These are phyloP conservation scores for Didymella pomorum DNA, from an alignment of 2,329 filamentous ascomycete genomes.

Conservation along the genomic window DNA sequence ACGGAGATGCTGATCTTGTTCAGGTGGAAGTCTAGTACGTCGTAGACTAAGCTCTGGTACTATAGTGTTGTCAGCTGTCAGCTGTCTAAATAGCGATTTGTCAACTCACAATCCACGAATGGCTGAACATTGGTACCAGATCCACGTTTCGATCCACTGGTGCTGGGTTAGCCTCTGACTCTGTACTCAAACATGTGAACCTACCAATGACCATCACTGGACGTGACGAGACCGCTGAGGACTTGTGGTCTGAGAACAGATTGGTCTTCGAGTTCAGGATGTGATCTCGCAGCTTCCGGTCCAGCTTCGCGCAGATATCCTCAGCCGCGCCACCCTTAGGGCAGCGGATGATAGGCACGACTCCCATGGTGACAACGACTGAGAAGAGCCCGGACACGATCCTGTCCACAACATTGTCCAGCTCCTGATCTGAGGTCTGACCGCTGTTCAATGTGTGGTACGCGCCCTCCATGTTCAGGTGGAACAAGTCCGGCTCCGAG, in stretches of 20 bases:
- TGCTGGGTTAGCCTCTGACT: constrained; percentile 43
- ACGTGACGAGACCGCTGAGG: constrained; percentile 68
- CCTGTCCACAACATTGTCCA: constrained; percentile 85
- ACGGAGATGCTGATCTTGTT: constrained; percentile 95
- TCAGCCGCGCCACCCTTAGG: constrained; percentile 93
- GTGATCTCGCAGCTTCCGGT: constrained; percentile 94
- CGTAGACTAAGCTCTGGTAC: constrained; percentile 84
- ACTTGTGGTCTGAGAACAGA: constrained; percentile 79
- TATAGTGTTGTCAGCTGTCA: constrained; percentile 6
- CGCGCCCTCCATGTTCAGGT: constrained; percentile 89
- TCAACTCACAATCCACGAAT: constrained; percentile 75
- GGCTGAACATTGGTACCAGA: constrained; percentile 96
- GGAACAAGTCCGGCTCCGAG: constrained; percentile 93
- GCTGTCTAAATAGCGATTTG: accelerated
- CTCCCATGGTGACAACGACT: constrained; percentile 98
- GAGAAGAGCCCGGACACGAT: constrained; percentile 98
- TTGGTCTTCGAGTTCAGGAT: constrained; percentile 98
- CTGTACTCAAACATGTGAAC: constrained; percentile 63
- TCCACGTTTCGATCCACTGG: constrained; percentile 94
- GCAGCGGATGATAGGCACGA: constrained; percentile 94
- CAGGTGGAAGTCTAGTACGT: constrained; percentile 79
- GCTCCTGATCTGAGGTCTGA: constrained; percentile 85
- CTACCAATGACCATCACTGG: constrained; percentile 93
- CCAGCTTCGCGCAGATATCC: constrained; percentile 91
- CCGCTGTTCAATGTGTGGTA: constrained; percentile 98